These are phyloP conservation scores for Penicillium crystallinum DNA, from an alignment of 495 filamentous ascomycete species.

Conservation along the genomic window DNA sequence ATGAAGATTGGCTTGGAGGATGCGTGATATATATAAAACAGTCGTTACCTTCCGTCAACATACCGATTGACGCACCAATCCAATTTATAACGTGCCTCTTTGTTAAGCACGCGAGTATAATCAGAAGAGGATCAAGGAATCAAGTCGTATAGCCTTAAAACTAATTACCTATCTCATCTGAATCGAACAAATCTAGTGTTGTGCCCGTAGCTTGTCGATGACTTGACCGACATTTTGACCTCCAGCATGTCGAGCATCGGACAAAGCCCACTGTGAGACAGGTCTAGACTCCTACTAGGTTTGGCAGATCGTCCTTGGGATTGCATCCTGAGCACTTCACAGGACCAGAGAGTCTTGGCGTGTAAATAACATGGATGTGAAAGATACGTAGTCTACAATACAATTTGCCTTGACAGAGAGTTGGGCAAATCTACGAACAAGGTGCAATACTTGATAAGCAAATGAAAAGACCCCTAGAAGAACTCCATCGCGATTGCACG, in stretches of 20 bases:
- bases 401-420: neutral
- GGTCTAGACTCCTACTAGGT: neutral
- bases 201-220: neutral
- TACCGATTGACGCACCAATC: too few relatives aligned
- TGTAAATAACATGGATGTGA: neutral
- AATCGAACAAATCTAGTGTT: too few relatives aligned
- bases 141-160: too few relatives aligned
- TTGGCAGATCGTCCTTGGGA: neutral
- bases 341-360: neutral
- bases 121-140: too few relatives aligned
- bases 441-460: neutral
- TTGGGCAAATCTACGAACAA: neutral
- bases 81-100: too few relatives aligned
- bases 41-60: too few relatives aligned
- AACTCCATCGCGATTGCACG: constrained; percentile 28
- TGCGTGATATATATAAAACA: too few relatives aligned
- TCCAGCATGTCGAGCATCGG: neutral
- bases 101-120: too few relatives aligned
- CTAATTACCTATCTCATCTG: too few relatives aligned
- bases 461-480: constrained; percentile 20
- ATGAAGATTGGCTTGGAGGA: too few relatives aligned
- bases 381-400: neutral
- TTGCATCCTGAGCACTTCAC: neutral
- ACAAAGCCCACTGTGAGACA: neutral
- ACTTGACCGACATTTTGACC: neutral